Conservation (phyloP, 352 stramenopile species). For the Thraustotheca clavata region DNA sequence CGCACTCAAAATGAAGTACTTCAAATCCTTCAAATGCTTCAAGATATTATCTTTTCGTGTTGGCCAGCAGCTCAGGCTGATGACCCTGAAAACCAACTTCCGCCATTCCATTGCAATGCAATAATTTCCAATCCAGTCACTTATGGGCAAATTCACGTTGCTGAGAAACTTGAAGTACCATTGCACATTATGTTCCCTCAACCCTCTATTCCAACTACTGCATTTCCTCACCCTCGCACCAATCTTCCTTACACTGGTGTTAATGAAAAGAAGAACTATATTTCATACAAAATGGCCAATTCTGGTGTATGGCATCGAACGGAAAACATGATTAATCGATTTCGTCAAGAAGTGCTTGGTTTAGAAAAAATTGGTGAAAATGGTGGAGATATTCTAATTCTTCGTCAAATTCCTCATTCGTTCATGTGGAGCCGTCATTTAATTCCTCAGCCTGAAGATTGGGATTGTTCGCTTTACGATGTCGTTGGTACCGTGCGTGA, state of each 20-base stretch:
- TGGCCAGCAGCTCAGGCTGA: constrained; percentile 82
- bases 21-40: constrained; percentile 83
- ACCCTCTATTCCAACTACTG: constrained; percentile 79
- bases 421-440: constrained; percentile 87
- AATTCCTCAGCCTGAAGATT: constrained; percentile 85
- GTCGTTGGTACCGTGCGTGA: constrained; percentile 78
- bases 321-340: constrained; percentile 72
- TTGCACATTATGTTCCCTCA: constrained; percentile 93
- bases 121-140: constrained; percentile 92
- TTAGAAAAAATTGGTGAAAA: constrained; percentile 56
- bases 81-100: too few relatives aligned
- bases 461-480: constrained; percentile 72
- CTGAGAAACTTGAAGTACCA: constrained; percentile 86
- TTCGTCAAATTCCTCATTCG: constrained; percentile 67
- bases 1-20: constrained; percentile 53
- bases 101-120: constrained; percentile 76
- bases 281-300: constrained; percentile 86
- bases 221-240: constrained; percentile 85
- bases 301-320: constrained; percentile 61
- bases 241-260: constrained; percentile 70
- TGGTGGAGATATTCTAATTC: constrained; percentile 46
- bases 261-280: constrained; percentile 53
- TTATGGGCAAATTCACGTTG: constrained; percentile 90
- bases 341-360: constrained; percentile 47
- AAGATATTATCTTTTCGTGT: constrained; percentile 77